Conservation (phyloP, 2,329 filamentous ascomycete genomes). For the Orbilia brochopaga region DNA sequence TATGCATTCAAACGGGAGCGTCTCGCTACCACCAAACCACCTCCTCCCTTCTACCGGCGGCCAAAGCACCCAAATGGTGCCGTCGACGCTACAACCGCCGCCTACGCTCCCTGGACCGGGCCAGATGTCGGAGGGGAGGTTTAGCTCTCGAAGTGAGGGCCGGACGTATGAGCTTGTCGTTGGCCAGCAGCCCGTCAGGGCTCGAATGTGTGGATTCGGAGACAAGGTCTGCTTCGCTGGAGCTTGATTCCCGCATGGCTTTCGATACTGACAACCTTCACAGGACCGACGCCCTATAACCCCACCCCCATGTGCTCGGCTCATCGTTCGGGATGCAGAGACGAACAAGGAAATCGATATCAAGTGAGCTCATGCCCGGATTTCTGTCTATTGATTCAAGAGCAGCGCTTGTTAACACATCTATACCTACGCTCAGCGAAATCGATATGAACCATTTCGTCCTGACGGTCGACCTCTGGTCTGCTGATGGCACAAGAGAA, state of each 20-base stretch:
- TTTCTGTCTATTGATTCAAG: not conserved
- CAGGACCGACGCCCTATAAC: conserved; percentile 95
- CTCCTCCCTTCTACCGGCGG: conserved; percentile 32
- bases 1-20: conserved; percentile 48
- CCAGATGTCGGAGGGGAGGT: conserved; percentile 44
- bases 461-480: conserved; percentile 73
- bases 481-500: conserved; percentile 66
- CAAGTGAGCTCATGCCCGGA: conserved; percentile 66
- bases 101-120: conserved; percentile 49
- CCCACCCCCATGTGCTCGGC: conserved; percentile 85
- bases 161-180: conserved; percentile 71
- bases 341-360: conserved; percentile 83
- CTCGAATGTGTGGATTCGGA: conserved; percentile 98
- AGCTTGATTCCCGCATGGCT: conserved; percentile 14
- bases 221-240: conserved; percentile 73
- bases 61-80: conserved; percentile 31
- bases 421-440: conserved; percentile 61
- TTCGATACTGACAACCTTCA: conserved; percentile 41
- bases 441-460: conserved; percentile 73
- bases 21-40: conserved; percentile 40
- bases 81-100: conserved; percentile 38
- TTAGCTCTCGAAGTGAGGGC: conserved; percentile 57
- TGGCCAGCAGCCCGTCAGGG: conserved; percentile 87
- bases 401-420: conserved; percentile 6
- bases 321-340: conserved; percentile 75